Percentiles rank a stretch among this genome's conserved stretches.
phyloP scores from a whole-genome alignment of 495 filamentous ascomycete genomes.

The Articulospora tetracladia region DNA sequence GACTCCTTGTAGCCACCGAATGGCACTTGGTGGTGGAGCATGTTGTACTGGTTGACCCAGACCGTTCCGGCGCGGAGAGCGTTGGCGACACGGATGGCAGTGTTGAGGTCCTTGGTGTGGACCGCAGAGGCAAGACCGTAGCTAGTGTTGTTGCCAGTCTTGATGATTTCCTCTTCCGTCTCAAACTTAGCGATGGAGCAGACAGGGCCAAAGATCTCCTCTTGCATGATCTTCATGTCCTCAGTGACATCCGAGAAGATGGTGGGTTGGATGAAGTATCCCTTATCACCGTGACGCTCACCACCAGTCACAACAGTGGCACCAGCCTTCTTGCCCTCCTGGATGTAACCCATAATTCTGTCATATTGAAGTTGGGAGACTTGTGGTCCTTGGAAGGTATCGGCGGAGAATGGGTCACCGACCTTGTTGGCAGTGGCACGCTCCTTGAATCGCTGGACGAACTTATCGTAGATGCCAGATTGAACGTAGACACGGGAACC shows the following conservation, averaged over 20 bases:
- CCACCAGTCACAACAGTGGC: conserved; percentile 84
- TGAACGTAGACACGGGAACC: conserved; percentile 96
- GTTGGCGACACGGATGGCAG: conserved; percentile 84
- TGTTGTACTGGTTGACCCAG: conserved; percentile 94
- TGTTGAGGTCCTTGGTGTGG: conserved; percentile 92
- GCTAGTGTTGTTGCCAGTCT: conserved; percentile 72
- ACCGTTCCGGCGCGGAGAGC: conserved; percentile 83
- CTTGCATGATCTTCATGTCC: conserved; percentile 98
- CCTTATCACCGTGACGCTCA: conserved; percentile 81
- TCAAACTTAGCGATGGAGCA: conserved; percentile 93
- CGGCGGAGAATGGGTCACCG: conserved; percentile 81
- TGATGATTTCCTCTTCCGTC: conserved; percentile 79
- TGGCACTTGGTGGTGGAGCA: conserved; percentile 73
- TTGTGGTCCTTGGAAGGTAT: conserved; percentile 97
- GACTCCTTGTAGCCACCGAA: conserved; percentile 94
- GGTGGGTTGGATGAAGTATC: conserved; percentile 97
- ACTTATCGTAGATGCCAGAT: conserved; percentile 94
- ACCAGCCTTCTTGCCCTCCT: conserved; percentile 81
- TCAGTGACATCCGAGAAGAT: conserved; percentile 87
- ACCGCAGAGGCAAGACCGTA: conserved; percentile 91
- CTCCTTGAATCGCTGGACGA: conserved; percentile 82
- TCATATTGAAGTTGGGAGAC: conserved; percentile 94
- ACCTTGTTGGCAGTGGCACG: conserved; percentile 79
- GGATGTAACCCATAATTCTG: conserved; percentile 97
- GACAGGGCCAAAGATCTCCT: conserved; percentile 98